Conservation (phyloP, 768 basidiomycete genomes). For the Galerina sulciceps region DNA sequence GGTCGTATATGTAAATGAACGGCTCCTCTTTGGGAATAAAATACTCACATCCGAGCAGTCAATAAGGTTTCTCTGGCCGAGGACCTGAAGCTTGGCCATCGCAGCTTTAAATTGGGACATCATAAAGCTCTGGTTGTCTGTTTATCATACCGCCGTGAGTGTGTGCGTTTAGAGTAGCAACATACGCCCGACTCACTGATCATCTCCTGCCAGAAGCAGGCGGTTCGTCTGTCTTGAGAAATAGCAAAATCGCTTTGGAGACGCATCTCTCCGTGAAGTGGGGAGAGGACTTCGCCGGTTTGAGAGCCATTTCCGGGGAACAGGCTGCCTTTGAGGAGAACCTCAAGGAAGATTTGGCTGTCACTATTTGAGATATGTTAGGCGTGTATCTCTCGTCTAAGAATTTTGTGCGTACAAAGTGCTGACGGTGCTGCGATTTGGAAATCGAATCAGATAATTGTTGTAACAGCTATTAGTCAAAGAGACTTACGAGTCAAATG, state of each 20-base stretch:
- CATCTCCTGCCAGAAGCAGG: conserved; percentile 28
- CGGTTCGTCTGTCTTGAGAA: conserved; percentile 26
- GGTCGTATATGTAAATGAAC: neutral
- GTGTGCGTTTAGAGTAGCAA: neutral
- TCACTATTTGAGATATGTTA: conserved; percentile 18
- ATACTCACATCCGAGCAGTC: conserved; percentile 39
- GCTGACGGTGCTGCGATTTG: conserved; percentile 13
- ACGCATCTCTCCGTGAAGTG: conserved; percentile 27
- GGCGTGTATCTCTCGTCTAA: neutral
- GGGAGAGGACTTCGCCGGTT: conserved; percentile 26
- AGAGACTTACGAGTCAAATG: conserved; percentile 32
- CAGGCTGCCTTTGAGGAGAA: conserved; percentile 28
- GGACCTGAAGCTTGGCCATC: conserved; percentile 37
- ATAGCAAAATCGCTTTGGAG: conserved; percentile 26
- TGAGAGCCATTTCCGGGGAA: conserved; percentile 24
- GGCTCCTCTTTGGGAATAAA: neutral
- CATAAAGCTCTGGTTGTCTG: conserved; percentile 30
- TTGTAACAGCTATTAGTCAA: neutral
- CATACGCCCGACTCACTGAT: conserved; percentile 10
- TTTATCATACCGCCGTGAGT: neutral
- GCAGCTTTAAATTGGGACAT: conserved; percentile 29
- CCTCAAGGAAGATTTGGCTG: conserved; percentile 42
- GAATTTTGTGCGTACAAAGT: conserved; percentile 11
- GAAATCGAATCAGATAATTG: neutral
- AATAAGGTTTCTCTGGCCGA: conserved; percentile 35